Conservation (phyloP, 192 early-diverging fungal species). For the Entomortierella lignicola region DNA sequence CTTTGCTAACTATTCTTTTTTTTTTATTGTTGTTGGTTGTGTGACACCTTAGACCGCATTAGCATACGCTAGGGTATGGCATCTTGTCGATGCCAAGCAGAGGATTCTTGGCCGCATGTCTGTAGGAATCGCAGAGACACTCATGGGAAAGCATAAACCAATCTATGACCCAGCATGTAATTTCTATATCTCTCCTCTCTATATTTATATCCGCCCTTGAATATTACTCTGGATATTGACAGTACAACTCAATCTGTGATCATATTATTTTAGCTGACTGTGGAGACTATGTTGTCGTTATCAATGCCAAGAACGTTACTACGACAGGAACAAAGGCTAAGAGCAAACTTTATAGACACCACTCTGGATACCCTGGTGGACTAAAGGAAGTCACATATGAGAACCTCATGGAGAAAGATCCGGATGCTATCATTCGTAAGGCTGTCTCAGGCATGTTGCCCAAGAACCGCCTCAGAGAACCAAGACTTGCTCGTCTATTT, state of each 20-base stretch:
- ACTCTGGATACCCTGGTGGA: conserved; percentile 89
- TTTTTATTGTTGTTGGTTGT: conserved; percentile 7
- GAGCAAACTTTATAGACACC: conserved; percentile 90
- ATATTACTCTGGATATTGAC: background rate
- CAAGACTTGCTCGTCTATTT: conserved; percentile 77
- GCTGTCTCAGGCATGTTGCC: conserved; percentile 96
- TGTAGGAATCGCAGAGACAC: conserved; percentile 85
- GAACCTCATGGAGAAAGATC: conserved; percentile 78
- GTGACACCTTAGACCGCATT: conserved; percentile 72
- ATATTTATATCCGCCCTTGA: no score
- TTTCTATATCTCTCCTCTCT: background rate
- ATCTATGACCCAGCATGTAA: conserved; percentile 88
- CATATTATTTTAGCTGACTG: conserved; percentile 73
- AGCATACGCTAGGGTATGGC: conserved; percentile 91
- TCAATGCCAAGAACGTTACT: conserved; percentile 85
- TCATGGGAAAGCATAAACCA: conserved; percentile 98
- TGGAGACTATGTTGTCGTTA: conserved; percentile 97
- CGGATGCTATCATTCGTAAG: conserved; percentile 85
- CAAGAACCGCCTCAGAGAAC: conserved; percentile 89
- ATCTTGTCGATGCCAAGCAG: conserved; percentile 89
- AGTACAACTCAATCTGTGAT: background rate
- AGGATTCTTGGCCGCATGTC: conserved; percentile 90
- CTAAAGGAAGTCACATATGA: conserved; percentile 83
- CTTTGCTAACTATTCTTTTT: background rate
- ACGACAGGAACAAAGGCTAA: conserved; percentile 87